Percentiles rank a stretch among this genome's conserved stretches.
These are phyloP conservation scores for Mentha longifolia DNA, from an alignment of 257 asterid genomes.

Conservation along the genomic window DNA sequence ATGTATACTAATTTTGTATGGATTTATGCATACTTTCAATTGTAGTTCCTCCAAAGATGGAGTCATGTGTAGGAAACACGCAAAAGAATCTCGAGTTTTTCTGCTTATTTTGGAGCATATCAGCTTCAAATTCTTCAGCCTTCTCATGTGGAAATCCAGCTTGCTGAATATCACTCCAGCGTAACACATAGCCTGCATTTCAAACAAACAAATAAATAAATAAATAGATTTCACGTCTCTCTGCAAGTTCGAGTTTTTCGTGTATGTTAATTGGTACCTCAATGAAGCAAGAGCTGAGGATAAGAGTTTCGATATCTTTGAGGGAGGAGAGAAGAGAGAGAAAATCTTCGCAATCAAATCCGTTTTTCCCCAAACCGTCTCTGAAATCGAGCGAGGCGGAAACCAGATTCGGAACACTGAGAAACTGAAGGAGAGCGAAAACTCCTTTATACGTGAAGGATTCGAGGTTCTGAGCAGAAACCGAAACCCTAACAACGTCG, in stretches of 20 bases:
- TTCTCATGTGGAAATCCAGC: slow-evolving; percentile 32
- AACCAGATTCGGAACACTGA: slow-evolving; percentile 11
- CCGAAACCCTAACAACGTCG: not conserved
- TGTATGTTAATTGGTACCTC: not conserved
- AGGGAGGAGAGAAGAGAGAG: not conserved
- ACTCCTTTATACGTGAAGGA: slow-evolving; percentile 30
- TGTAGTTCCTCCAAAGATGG: slow-evolving; percentile 30
- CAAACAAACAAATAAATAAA: too few species aligned
- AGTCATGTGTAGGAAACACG: slow-evolving; percentile 35
- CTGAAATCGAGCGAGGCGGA: slow-evolving; percentile 16
- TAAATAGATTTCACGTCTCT: too few species aligned
- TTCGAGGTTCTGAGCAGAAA: slow-evolving; percentile 22
- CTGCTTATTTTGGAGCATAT: slow-evolving; percentile 12
- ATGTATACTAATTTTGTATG: too few species aligned
- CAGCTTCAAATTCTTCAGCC: slow-evolving; percentile 19
- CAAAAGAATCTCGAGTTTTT: slow-evolving; percentile 23
- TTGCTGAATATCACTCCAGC: slow-evolving; percentile 31
- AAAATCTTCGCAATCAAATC: slow-evolving; percentile 22
- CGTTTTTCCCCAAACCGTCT: slow-evolving; percentile 14
- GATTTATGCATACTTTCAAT: not conserved
- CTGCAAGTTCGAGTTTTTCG: too few species aligned
- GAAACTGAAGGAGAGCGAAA: slow-evolving; percentile 25
- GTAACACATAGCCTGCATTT: slow-evolving; percentile 18
- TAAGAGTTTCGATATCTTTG: not conserved
- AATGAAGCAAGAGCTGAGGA: not conserved